Evolutionary conservation across 78 protist species (phyloP).

Genomic region (Dictyostelium intermedium): DNA sequence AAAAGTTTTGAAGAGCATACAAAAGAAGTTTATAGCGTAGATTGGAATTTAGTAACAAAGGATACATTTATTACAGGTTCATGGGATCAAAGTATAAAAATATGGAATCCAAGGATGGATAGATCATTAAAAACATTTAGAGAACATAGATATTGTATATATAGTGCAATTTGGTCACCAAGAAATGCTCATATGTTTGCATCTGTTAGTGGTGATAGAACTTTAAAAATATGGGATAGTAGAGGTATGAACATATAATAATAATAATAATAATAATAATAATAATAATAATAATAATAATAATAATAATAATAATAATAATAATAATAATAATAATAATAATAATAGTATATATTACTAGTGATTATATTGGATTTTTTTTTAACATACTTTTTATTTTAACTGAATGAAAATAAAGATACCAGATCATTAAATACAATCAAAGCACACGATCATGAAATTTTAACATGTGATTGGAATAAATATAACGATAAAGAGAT

Average conservation of each 20-base stretch:
- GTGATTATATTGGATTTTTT: no score
- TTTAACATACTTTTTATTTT: no score
- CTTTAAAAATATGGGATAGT: conserved; percentile 86
- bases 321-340: neutral
- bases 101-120: conserved; percentile 83
- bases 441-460: conserved; percentile 85
- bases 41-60: conserved; percentile 79
- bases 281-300: neutral
- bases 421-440: conserved; percentile 50
- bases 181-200: conserved; percentile 71
- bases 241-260: conserved; percentile 2
- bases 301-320: neutral
- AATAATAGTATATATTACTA: no score
- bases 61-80: conserved; percentile 78
- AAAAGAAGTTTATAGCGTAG: conserved; percentile 86
- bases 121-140: conserved; percentile 62
- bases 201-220: conserved; percentile 86
- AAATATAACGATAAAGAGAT: conserved; percentile 84
- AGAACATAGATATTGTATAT: conserved; percentile 89
- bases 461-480: conserved; percentile 90
- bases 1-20: conserved; percentile 73
- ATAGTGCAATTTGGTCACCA: conserved; percentile 87
- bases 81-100: conserved; percentile 84
- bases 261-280: neutral
- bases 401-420: neutral